Evolutionary conservation across 495 filamentous ascomycete species (phyloP).

Genomic region (Podospora sp.): DNA sequence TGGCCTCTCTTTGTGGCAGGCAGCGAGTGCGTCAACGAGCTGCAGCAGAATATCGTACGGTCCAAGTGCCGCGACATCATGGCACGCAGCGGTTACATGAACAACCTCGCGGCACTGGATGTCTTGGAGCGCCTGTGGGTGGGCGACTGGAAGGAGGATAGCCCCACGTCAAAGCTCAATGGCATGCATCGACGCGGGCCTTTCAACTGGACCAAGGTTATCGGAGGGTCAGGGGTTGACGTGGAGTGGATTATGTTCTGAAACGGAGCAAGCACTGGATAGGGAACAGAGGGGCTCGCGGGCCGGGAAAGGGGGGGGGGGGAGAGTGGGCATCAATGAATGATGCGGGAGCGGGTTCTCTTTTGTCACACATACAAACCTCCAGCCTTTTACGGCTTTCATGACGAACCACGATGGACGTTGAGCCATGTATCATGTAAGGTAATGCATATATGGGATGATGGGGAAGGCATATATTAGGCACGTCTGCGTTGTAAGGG

Average conservation of each 20-base stretch:
- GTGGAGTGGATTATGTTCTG: constrained; percentile 89
- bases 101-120: constrained; percentile 84
- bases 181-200: constrained; percentile 43
- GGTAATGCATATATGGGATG: constrained; percentile 15
- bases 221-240: constrained; percentile 66
- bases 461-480: background rate
- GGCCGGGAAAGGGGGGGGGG: background rate
- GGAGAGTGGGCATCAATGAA: background rate
- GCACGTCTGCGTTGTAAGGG: background rate
- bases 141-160: constrained; percentile 50
- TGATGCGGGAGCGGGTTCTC: background rate
- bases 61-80: constrained; percentile 83
- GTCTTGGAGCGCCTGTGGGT: constrained; percentile 84
- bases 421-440: constrained; percentile 21
- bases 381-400: background rate
- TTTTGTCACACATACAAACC: background rate
- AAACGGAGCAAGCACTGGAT: background rate
- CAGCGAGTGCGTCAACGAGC: constrained; percentile 83
- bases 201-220: constrained; percentile 78
- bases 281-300: background rate
- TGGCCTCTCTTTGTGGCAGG: constrained; percentile 94
- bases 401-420: constrained; percentile 4
- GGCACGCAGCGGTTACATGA: constrained; percentile 85
- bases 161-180: constrained; percentile 30
- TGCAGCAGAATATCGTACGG: constrained; percentile 76